phyloP scores from a whole-genome alignment of 805 yeast species.

The Ogataea nonfermentans region DNA sequence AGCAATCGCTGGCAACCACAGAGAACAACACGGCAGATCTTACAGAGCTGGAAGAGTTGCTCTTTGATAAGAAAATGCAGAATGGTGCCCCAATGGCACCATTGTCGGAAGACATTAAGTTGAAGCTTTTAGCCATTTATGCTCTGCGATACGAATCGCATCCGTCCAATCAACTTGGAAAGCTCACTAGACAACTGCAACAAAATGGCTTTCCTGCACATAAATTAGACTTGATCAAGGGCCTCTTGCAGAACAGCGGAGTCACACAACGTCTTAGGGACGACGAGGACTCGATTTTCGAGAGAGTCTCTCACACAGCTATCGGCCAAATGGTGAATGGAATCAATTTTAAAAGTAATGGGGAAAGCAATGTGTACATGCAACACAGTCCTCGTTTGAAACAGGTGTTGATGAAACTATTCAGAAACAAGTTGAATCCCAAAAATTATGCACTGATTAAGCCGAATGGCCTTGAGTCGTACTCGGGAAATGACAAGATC shows the following conservation, averaged over 20 bases:
- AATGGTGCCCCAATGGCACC: conserved; percentile 30
- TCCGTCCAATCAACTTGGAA: conserved; percentile 41
- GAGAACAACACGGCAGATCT: conserved; percentile 55
- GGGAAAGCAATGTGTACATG: conserved; percentile 74
- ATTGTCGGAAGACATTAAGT: conserved; percentile 53
- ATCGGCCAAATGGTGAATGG: conserved; percentile 34
- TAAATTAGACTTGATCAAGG: conserved; percentile 43
- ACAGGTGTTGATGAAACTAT: conserved; percentile 39
- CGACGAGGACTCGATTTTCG: conserved; percentile 33
- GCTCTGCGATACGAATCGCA: conserved; percentile 65
- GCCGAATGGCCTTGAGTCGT: conserved; percentile 18
- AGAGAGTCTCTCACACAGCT: conserved; percentile 22
- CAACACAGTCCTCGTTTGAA: conserved; percentile 83
- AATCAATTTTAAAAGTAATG: conserved; percentile 32
- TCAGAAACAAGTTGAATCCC: conserved; percentile 39
- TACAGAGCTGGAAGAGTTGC: conserved; percentile 51
- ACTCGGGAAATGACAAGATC: conserved; percentile 23
- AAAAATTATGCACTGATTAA: conserved; percentile 20
- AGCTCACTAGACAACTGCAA: conserved; percentile 39
- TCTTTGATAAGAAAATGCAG: conserved; percentile 36
- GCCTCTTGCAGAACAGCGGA: conserved; percentile 47
- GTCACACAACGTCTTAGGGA: conserved; percentile 39
- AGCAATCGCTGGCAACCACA: conserved; percentile 76
- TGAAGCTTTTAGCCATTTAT: conserved; percentile 72
- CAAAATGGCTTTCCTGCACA: conserved; percentile 36